Evolutionary conservation across 257 asterid genomes (phyloP), one percentile per base, ranked within the genome.

Genomic region (Jasminum sambac): DNA sequence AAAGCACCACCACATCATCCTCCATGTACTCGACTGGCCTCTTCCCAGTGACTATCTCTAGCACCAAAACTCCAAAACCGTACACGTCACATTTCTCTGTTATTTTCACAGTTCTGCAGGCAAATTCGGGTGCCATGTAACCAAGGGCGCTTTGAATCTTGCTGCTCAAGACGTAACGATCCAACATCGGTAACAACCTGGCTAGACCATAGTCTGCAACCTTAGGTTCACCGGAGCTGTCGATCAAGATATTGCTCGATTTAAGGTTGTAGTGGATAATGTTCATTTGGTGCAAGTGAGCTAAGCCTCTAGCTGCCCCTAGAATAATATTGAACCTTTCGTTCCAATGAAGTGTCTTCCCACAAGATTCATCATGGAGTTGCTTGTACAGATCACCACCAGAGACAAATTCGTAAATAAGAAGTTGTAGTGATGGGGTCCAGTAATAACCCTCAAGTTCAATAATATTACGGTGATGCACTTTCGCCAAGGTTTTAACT

Each of bases 11-110:
- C 0, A 92, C 98, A 5, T 92, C 98, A 48, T 92, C 98, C 82
- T 92, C 96, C 96, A 84, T 88, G 78, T 92, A 92, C 86, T 92
- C 98, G 4, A 92, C 96, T 0, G 98, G 96, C 77, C 90, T 86
- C 83, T 82, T 89, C 12, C 98, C 98, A 0, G 95, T 86, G 1
- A 90, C 88, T 5, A 84, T 73, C 83, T 92, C 98, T 71, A 92
- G 76, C 46, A 85, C 78, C 84, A 92, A 77, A 19, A 87, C 88
- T 12, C 96, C 98, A 23, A 90, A 92, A 5, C 98, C 98, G 37
- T 89, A 92, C 3, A 92, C 95, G 19, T 92, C 98, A 39, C 98
- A 92, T 73, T 92, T 92, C 72, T 92, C 95, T 0, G 95, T 92
- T 76, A 92, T 86, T 77, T 84, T 92, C n/a, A 90, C 96, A 2